Base-by-base conservation (phyloP, 1,284 basidiomycete species). In the Trichosporon asahii region DNA sequence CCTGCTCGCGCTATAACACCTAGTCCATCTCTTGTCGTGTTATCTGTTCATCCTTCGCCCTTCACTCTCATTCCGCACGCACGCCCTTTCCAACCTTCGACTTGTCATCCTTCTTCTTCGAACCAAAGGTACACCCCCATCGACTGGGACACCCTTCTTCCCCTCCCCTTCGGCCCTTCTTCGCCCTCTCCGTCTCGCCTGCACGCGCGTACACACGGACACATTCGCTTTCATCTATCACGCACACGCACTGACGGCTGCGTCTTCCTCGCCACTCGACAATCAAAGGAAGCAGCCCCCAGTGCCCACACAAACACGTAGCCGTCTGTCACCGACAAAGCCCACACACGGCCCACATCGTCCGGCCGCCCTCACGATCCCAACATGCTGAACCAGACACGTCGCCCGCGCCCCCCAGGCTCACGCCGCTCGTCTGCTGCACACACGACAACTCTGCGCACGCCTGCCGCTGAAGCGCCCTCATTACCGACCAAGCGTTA, bases 341-440 rank as follows among this genome's bases (percentile, higher is more conserved):
- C 23, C 21, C 49, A 53, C 49, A 23, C 23, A 53, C 46, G 7
- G 46, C 46, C 46, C 46, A 23, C n/a, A n/a, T n/a, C n/a, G 49
- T 53, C 49, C 21, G 49, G 25, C 49, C 49, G 49, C 49, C 25
- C 23, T 25, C 23, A 23, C 49, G 49, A 12, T 18, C 18, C 31
- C 57, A 31, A 61, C 27, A 61, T 61, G 57, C 29, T 61, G 15
- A 61, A 29, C 27, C 57, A 61, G 23, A 61, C 57, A 61, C 57
- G 57, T 9, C 57, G 57, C 18, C 57, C 57, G 4, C 57, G 57
- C 29, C 57, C 57, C 6, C 57, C 57, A 9, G 53, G 53, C 53
- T 61, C 57, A 9, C 57, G 57, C 29, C 57, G 57, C 27, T 61
- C 57, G 21, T 61, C 57, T n/a, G 29, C 57, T 18, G 57, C 57